Evolutionary conservation across 306 rosid genomes (phyloP), one percentile per base, ranked within the genome.

Genomic region (Medicago ruthenica): DNA sequence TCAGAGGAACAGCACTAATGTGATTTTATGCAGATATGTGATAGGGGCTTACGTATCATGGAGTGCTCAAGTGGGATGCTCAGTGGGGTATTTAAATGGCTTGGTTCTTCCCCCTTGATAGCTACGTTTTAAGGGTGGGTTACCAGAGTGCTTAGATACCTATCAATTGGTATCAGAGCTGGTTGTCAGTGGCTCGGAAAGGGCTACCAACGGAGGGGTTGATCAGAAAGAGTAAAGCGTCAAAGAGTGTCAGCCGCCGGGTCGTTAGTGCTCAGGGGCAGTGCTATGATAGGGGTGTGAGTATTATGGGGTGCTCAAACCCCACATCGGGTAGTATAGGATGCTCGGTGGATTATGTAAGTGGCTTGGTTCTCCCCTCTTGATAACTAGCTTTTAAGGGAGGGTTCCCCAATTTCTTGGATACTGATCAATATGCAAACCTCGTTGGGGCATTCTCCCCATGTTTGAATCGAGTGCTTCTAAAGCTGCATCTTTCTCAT

Each of bases 381-480:
- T n/a, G 16, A 1, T 27, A 47, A 9, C 57, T n/a, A 50, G 20
- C 20, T n/a, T 15, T 15, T 50, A n/a, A n/a, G 9, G 9, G 57
- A 5, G 20, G 20, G 21, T n/a, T 50, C 20, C 57, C 57, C 57
- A 17, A 53, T 9, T 16, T 21, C 59, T 53, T 51, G 16, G 58
- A 51, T 51, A 53, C 22, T 50, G 7, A n/a, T 50, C 20, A 1
- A 62, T 62, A 34, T 64, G 48, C 70, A 34, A 27, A 37, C 70
- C 69, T 36, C n/a, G 8, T 9, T 8, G 20, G 36, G 36, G 34
- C 16, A 40, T 66, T 51, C 57, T 51, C 21, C 45, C 53, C 9
- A 41, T 41, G 36, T 66, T 40, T 41, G 34, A 11, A 10, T 66
- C 36, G 3, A 37, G 53, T 66, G 71, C 71, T 64, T 64, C 50